Conservation (phyloP, 129 eudicot genomes). For the Rutidosis leptorrhynchoides region DNA sequence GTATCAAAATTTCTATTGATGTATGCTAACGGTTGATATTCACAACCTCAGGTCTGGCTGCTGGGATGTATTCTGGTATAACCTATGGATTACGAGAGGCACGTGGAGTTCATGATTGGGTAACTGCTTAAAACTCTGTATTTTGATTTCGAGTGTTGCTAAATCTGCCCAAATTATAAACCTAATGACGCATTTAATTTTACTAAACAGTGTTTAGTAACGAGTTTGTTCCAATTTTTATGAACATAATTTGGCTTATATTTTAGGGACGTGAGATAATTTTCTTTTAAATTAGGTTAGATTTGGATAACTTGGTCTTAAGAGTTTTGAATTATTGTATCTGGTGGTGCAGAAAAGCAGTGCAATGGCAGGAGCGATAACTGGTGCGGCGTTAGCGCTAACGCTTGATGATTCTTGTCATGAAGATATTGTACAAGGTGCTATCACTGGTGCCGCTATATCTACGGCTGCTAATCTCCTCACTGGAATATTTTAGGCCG, state of each 20-base stretch:
- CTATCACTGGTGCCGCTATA: conserved; percentile 87
- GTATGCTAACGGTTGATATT: conserved; percentile 1
- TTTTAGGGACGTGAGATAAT: background rate
- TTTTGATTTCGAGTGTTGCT: background rate
- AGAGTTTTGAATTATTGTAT: background rate
- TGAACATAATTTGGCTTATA: too few species aligned
- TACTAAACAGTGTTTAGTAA: too few species aligned
- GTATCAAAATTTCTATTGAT: background rate
- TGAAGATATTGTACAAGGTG: conserved; percentile 79
- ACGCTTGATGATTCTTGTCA: conserved; percentile 68
- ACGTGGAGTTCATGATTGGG: conserved; percentile 95
- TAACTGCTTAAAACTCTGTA: conserved; percentile 16
- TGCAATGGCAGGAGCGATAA: conserved; percentile 89
- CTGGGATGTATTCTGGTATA: conserved; percentile 87
- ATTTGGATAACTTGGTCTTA: background rate
- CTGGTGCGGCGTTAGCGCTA: conserved; percentile 74
- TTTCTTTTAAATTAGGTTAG: background rate
- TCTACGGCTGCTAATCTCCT: conserved; percentile 88
- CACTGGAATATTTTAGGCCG: conserved; percentile 69
- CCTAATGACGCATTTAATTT: too few species aligned
- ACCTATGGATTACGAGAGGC: conserved; percentile 88
- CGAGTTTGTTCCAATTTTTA: too few species aligned
- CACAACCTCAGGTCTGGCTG: conserved; percentile 57
- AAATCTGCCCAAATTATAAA: too few species aligned
- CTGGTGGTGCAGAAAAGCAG: conserved; percentile 65